phyloP scores from a whole-genome alignment of 1,284 basidiomycete species.

The Prillingera fragicola region DNA sequence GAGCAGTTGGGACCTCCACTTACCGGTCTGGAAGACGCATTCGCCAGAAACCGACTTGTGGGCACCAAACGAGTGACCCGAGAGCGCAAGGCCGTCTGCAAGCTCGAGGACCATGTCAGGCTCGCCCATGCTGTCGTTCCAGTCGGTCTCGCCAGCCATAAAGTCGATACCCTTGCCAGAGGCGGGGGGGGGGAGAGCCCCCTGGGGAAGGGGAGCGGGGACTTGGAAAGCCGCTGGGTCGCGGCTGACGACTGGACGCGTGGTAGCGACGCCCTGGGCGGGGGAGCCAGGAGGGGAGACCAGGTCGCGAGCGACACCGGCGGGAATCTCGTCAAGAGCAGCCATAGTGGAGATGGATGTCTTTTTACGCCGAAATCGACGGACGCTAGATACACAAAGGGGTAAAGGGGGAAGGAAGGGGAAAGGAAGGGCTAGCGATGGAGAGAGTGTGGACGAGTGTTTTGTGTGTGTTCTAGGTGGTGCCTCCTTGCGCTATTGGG shows the following conservation, averaged over 20 bases:
- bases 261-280: constrained; percentile 3
- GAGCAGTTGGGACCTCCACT: constrained; percentile 36
- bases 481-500: too few species aligned
- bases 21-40: constrained; percentile 99
- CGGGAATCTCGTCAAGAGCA: neutral
- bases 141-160: constrained; percentile 34
- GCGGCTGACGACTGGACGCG: constrained; percentile 15
- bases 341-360: constrained; percentile 3
- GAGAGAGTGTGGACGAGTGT: too few species aligned
- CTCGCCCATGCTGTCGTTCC: constrained; percentile 42
- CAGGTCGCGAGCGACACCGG: neutral
- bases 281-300: constrained; percentile 25
- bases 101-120: constrained; percentile 73
- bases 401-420: neutral
- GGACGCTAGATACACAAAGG: neutral
- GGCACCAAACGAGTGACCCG: constrained; percentile 91
- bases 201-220: constrained; percentile 18
- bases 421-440: neutral
- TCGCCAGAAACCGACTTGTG: constrained; percentile 91
- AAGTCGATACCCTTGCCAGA: constrained; percentile 44
- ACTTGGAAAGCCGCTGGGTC: constrained; percentile 17
- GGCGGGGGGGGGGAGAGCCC: constrained; percentile 45
- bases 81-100: constrained; percentile 79
- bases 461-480: neutral
- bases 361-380: neutral